Evolutionary conservation across 306 rosid genomes (phyloP), one percentile per base, ranked within the genome.

Genomic region (Cucurbita maxima): DNA sequence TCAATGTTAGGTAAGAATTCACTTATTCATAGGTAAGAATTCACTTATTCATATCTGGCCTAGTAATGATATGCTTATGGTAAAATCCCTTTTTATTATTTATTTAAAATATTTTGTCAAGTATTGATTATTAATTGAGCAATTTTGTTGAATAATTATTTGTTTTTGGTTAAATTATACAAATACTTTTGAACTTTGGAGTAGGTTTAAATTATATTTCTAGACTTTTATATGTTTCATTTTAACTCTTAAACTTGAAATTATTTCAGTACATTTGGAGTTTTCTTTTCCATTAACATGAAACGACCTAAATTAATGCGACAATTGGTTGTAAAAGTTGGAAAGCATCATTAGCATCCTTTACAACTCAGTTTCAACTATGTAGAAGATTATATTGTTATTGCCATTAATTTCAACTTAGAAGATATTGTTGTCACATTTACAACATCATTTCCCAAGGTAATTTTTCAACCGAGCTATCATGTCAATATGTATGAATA

Each of bases 1-100:
- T 40, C 73, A 58, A 74, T 50, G 73, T 52, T 45, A 61, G 58
- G 53, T 51, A 25, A 11, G 54, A 73, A 56, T 53, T 72, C 73
- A 5, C 53, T 78, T 76, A 53, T 75, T 76, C 18, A 14, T 36
- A 67, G 58, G 53, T 51, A 25, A 11, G 54, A 73, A 56, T 53
- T 72, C 73, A 5, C 53, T 78, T 76, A 53, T 75, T 76, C 18
- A 14, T 36, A 67, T 20, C 53, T 66, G 15, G 37, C 57, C 52
- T 22, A 48, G 14, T 47, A 13, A 44, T 69, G 13, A 20, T 22
- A 10, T 20, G 56, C 48, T 5, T 3, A 13, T 5, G 40, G 10
- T 22, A 5, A 47, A 5, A 38, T 38, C 14, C 7, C 41, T 62
- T 63, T 68, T 47, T 43, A 5, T 45, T 25, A 9, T 30, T 30